These are phyloP conservation scores for Sporothrix globosa DNA, from an alignment of 2,329 filamentous ascomycete genomes.

Conservation along the genomic window DNA sequence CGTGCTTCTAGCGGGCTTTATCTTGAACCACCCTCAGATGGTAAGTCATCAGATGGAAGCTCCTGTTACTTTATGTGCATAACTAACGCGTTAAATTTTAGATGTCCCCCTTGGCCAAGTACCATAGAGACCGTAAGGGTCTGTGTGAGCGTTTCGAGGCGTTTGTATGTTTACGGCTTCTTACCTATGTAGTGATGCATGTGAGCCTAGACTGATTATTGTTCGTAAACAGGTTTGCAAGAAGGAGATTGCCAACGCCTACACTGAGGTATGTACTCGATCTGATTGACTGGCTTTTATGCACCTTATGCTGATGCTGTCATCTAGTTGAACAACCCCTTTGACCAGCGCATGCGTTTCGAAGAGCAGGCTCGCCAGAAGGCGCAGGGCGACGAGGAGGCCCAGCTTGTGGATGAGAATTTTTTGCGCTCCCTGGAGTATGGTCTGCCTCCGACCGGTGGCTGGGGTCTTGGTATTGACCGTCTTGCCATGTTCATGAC, in stretches of 20 bases:
- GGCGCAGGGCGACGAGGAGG: slow-evolving; percentile 95
- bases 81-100: slow-evolving; percentile 40
- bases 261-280: slow-evolving; percentile 66
- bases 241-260: slow-evolving; percentile 96
- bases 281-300: neutral
- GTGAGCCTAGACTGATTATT: neutral
- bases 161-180: slow-evolving; percentile 53
- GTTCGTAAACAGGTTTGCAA: slow-evolving; percentile 66
- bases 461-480: slow-evolving; percentile 96
- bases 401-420: slow-evolving; percentile 92
- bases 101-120: slow-evolving; percentile 97
- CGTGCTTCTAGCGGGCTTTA: slow-evolving; percentile 34
- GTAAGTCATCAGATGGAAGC: slow-evolving; percentile 48
- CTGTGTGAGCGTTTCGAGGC: slow-evolving; percentile 97
- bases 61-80: slow-evolving; percentile 44
- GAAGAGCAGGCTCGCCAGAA: slow-evolving; percentile 97
- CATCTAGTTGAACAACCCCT: slow-evolving; percentile 79
- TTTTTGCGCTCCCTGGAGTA: slow-evolving; percentile 85
- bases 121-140: slow-evolving; percentile 78
- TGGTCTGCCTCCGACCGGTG: slow-evolving; percentile 81
- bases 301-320: neutral
- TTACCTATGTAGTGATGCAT: neutral
- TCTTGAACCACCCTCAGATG: slow-evolving; percentile 38
- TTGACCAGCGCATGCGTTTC: slow-evolving; percentile 88
- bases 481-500: slow-evolving; percentile 67